phyloP scores from a whole-genome alignment of 2,329 filamentous ascomycete species.

The Arthrobotrys sphaeroides region DNA sequence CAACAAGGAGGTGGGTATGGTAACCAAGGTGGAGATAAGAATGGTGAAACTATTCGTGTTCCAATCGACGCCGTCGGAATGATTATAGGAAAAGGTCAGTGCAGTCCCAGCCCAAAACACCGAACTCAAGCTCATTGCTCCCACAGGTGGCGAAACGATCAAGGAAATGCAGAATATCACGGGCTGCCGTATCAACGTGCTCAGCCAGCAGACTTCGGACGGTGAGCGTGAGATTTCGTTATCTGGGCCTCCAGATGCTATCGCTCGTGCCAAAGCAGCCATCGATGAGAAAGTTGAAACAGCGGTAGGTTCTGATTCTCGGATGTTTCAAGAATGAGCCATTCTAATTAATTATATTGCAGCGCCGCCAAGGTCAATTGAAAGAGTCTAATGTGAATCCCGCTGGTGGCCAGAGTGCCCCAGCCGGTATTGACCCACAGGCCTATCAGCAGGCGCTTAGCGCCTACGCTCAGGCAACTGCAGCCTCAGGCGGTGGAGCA shows the following conservation, averaged over 20 bases:
- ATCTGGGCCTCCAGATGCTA: conserved; percentile 79
- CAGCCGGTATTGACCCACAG: conserved; percentile 29
- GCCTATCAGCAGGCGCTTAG: conserved; percentile 46
- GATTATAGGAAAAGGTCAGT: conserved; percentile 85
- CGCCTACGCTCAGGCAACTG: conserved; percentile 49
- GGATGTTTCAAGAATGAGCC: background rate
- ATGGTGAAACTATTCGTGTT: conserved; percentile 83
- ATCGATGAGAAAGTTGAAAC: conserved; percentile 93
- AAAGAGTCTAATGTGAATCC: conserved; percentile 31
- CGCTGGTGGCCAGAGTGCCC: conserved; percentile 5
- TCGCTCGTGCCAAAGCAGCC: conserved; percentile 80
- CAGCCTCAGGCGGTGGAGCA: conserved; percentile 19
- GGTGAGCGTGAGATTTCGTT: conserved; percentile 86
- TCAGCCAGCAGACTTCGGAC: conserved; percentile 79
- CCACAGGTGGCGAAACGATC: conserved; percentile 81
- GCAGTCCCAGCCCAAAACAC: background rate
- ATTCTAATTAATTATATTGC: conserved; percentile 13
- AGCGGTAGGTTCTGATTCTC: conserved; percentile 70
- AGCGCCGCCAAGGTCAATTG: conserved; percentile 51
- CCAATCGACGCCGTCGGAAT: conserved; percentile 92
- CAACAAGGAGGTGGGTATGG: conserved; percentile 57
- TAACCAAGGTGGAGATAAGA: conserved; percentile 69
- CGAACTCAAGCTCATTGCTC: conserved; percentile 52
- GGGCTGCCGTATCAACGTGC: conserved; percentile 94
- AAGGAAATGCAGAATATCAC: conserved; percentile 89